Percentiles rank a stretch among this genome's conserved stretches.
These are phyloP conservation scores for Rhizopus arrhizus DNA, from an alignment of 371 early-diverging fungal species.

Conservation along the genomic window DNA sequence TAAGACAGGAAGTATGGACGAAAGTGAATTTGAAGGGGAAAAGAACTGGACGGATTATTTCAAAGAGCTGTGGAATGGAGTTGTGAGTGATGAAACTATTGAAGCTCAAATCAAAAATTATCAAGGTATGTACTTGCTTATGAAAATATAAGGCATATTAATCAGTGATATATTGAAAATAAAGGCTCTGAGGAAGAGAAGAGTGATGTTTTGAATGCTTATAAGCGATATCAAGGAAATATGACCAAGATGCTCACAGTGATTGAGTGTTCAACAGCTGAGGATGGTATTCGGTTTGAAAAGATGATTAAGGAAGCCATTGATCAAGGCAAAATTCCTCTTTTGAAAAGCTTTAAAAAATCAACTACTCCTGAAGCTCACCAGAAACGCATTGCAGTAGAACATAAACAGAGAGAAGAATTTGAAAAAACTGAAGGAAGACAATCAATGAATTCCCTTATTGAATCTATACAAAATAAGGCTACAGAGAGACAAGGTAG, in stretches of 20 bases:
- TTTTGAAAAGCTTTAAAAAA: slow-evolving; percentile 49
- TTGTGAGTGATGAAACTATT: slow-evolving; percentile 78
- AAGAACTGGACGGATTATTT: slow-evolving; percentile 85
- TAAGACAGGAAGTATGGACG: slow-evolving; percentile 48
- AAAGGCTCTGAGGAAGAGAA: slow-evolving; percentile 83
- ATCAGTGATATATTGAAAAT: not conserved
- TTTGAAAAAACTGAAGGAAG: slow-evolving; percentile 48
- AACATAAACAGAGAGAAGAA: slow-evolving; percentile 58
- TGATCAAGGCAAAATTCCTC: slow-evolving; percentile 51
- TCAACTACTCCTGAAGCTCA: slow-evolving; percentile 57
- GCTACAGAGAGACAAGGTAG: slow-evolving; percentile 38
- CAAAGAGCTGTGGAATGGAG: slow-evolving; percentile 77
- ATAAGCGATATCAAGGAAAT: slow-evolving; percentile 69
- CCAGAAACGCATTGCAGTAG: slow-evolving; percentile 54
- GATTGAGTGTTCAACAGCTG: slow-evolving; percentile 64
- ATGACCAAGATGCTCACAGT: slow-evolving; percentile 70
- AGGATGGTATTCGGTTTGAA: slow-evolving; percentile 73
- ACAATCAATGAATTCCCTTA: slow-evolving; percentile 35
- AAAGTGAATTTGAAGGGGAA: slow-evolving; percentile 50
- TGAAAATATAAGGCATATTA: not conserved
- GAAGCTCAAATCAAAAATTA: slow-evolving; percentile 69
- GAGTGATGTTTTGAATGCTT: slow-evolving; percentile 73
- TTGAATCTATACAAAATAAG: slow-evolving; percentile 53
- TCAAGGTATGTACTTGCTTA: slow-evolving; percentile 45
- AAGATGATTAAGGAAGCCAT: slow-evolving; percentile 70